A percentile compares a stretch with the other conserved stretches of the same genome.
Conservation (phyloP, 257 asterid species). For the Galeopsis tetrahit region DNA sequence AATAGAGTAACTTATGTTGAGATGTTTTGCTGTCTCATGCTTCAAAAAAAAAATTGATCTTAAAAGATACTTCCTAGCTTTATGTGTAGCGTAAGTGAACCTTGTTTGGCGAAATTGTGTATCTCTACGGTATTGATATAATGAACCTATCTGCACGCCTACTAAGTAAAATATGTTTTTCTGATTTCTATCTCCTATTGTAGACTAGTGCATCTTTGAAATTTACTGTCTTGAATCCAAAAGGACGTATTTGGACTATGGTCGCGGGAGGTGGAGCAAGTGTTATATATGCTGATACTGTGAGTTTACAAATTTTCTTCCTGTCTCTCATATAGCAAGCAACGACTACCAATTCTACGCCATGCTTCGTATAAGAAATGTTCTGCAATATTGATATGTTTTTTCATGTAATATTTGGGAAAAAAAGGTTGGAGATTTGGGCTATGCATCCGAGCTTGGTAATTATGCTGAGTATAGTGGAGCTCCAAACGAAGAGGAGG, state of each 20-base stretch:
- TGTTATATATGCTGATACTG: constrained; percentile 95
- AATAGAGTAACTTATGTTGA: not conserved
- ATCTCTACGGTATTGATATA: not conserved
- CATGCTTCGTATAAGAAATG: not conserved
- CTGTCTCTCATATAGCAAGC: constrained; percentile 19
- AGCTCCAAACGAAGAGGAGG: constrained; percentile 96
- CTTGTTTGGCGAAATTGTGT: constrained; percentile 9
- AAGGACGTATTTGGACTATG: constrained; percentile 99
- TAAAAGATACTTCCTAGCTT: constrained; percentile 12
- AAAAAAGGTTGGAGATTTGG: constrained; percentile 81
- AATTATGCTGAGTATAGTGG: constrained; percentile 98
- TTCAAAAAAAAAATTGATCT: not conserved
- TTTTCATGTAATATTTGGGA: not conserved
- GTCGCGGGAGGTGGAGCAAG: constrained; percentile 99
- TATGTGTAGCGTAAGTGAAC: constrained; percentile 6
- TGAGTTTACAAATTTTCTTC: constrained; percentile 43
- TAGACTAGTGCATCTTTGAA: constrained; percentile 97
- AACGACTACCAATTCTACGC: constrained; percentile 21
- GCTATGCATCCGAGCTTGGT: constrained; percentile 92
- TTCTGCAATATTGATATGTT: not conserved
- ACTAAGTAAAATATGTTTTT: constrained; percentile 1
- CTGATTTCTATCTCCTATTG: constrained; percentile 33
- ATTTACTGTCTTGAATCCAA: constrained; percentile 89
- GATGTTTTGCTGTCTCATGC: constrained; percentile 16
- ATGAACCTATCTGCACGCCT: not conserved